Evolutionary conservation across 1,139 yeast genomes (phyloP), one percentile per base, ranked within the genome.

Genomic region (Nakaseomyces sp.): DNA sequence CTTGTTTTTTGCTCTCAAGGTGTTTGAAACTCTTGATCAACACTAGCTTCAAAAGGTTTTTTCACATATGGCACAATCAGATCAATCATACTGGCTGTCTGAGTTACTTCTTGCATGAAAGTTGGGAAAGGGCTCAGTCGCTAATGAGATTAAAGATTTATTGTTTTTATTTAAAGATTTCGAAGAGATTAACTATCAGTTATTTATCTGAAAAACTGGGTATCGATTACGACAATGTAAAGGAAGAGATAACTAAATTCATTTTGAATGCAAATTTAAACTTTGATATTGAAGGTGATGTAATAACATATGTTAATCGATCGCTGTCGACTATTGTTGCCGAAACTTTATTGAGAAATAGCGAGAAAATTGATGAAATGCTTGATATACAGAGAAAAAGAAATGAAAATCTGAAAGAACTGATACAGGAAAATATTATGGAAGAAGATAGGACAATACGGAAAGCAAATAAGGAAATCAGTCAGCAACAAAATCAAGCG

Each of bases 121-220:
- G 45, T 22, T 57, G 62, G 63, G 37, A 40, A 2, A 42, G 33
- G 9, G 52, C 56, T 2, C 49, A 51, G 13, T 41, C 36, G 20
- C 44, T 47, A 10, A 54, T 60, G 55, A 48, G 61, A 30, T 43
- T 48, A 31, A 61, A 60, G 40, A 52, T 60, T 15, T 56, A 55
- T 38, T 52, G 54, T 18, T 57, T 61, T 37, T 59, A 61, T 45
- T 39, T 61, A 40, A 47, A 56, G 32, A 47, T 60, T 3, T 53
- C 63, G 2, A 49, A 47, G 18, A 46, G 40, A 32, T 40, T 60
- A 13, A 47, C 47, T 19, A 45, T 59, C 8, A 44, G 54, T 26
- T 59, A 60, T 41, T 44, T 60, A 13, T 52, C 64, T 4, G 46
- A 50, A 9, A 52, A 50, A 2, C 42, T 59, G 15, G 52, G 52